Evolutionary conservation across 495 filamentous ascomycete genomes (phyloP), one percentile per base, ranked within the genome.

Genomic region (Elasticomyces elasticus): DNA sequence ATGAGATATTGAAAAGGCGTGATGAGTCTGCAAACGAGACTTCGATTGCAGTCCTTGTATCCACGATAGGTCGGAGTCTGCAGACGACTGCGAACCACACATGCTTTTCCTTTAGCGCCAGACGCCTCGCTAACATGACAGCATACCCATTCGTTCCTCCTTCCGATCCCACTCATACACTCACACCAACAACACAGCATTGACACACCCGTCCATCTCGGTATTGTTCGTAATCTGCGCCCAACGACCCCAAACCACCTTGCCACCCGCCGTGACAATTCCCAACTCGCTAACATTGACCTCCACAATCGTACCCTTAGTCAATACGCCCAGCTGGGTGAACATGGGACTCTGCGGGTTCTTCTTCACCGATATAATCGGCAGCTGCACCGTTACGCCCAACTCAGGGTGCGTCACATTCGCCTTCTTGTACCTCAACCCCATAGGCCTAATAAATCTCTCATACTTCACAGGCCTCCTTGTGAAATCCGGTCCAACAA

Each of bases 291-390:
- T 85, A 15, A 96, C 89, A 69, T 99, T 97, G 60, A 96, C 89
- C 72, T 98, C 92, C 60, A 95, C 79, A 54, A 96, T 86, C 10
- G 92, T 96, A 48, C 92, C 92, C 72, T 90, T 92, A 26, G 88
- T 94, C 60, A 98, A 66, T 6, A 97, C 92, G 54, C 92, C 92
- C 17, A 97, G 75, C 62, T 95, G 91, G 4, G 94, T 97, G 68
- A 88, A 97, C 68, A 96, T 80, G 1, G 88, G 89, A 66, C 86
- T 90, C 72, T 92, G 87, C 11, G 92, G 92, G 73, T 96, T 98
- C 83, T 99, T 97, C 78, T 97, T 97, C 60, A 99, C 92, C 40
- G 77, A 78, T 49, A 98, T 78, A 52, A 98, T 95, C 15, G 91
- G 92, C 19, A 98, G 72, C 62, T 98, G 90, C 9, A 97, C 87